A percentile compares a stretch with the other conserved stretches of the same genome.
These are phyloP conservation scores for Nakazawaea wickerhamii DNA, from an alignment of 805 yeast species.

Conservation along the genomic window DNA sequence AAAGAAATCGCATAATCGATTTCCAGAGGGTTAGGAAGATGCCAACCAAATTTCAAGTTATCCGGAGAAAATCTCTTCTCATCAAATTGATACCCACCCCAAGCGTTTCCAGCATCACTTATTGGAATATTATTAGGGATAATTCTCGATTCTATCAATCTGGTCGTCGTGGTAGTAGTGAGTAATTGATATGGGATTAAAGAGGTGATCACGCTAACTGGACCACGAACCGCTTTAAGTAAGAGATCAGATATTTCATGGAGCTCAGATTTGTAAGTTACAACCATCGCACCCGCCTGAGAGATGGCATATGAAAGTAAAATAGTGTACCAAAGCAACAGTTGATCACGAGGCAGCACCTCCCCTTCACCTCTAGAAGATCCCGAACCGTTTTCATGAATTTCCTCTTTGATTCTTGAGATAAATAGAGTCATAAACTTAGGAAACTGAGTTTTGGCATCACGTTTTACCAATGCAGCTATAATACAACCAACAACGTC, in stretches of 20 bases:
- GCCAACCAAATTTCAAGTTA: constrained; percentile 67
- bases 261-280: constrained; percentile 41
- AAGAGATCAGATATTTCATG: constrained; percentile 38
- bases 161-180: constrained; percentile 55
- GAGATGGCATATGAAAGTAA: constrained; percentile 67
- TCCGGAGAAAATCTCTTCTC: constrained; percentile 40
- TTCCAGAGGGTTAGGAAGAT: constrained; percentile 53
- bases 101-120: constrained; percentile 41
- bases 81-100: constrained; percentile 74
- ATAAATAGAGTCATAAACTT: constrained; percentile 39
- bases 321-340: constrained; percentile 63
- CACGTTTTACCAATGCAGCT: constrained; percentile 65
- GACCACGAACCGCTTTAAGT: constrained; percentile 53
- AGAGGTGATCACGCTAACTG: constrained; percentile 55
- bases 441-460: constrained; percentile 43
- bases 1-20: constrained; percentile 55
- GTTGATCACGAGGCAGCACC: constrained; percentile 71
- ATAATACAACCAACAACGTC: constrained; percentile 68
- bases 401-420: constrained; percentile 55
- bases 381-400: constrained; percentile 79
- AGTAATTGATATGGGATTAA: constrained; percentile 59
- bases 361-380: constrained; percentile 58
- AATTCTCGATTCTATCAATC: constrained; percentile 49
- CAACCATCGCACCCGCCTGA: constrained; percentile 51
- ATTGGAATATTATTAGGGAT: constrained; percentile 40